Evolutionary conservation across 257 asterid species (phyloP), one percentile per base, ranked within the genome.

Genomic region (Solanum pennellii): DNA sequence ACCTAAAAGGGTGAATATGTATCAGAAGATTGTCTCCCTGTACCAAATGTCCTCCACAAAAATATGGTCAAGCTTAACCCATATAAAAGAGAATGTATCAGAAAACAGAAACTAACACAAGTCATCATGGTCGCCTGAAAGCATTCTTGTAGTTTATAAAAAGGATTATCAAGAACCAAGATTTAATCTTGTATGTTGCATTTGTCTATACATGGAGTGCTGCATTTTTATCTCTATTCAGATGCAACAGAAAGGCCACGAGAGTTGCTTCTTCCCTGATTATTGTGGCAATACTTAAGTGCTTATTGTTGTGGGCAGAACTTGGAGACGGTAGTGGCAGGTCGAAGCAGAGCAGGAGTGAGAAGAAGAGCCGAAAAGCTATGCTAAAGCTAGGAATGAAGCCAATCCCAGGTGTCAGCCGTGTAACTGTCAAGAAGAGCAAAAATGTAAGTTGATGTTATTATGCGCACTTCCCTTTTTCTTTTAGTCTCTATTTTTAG

Each of bases 361-460:
- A 94, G 91, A 94, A 92, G 90, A 94, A 94, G 88, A 94, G 95
- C 59, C 93, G 95, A 49, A 94, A 94, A 93, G 97, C 97, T 44
- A 91, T 94, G 97, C 89, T 91, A 23, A 94, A 94, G 90, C 93
- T 94, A 66, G 97, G 97, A 90, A 93, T 94, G 97, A 94, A 93
- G 90, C 90, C 95, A 72, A 91, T 94, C 85, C 88, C 90, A 21
- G 95, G 91, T 12, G 95, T 94, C 90, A 94, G 95, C 89, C 91
- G 96, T 39, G 96, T 94, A 87, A 92, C 96, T 15, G 91, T 94
- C 84, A 94, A 93, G 93, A 94, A 93, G 91, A 93, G 95, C 94
- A 94, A 94, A 89, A 94, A 93, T 88, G 95, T 94, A 20, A 31
- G 94, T 73, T 69, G 76, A 33, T 5, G 3, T 47, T 74, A 71